Evolutionary conservation across 805 yeast species (phyloP).

Genomic region (Candida caryicola): DNA sequence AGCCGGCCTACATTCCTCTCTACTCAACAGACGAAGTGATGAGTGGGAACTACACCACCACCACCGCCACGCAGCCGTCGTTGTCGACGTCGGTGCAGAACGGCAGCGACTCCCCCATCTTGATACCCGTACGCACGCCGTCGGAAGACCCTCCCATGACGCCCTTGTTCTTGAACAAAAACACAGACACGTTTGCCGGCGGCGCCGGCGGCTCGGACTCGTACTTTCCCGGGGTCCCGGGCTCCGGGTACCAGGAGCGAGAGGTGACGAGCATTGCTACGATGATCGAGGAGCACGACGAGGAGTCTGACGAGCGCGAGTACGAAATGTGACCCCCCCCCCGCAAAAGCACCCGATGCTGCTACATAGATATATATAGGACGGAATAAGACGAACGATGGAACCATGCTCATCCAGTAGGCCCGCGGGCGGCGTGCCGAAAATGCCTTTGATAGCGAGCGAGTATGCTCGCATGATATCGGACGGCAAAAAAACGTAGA

Average conservation of each 20-base stretch:
- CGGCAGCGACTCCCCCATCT: constrained; percentile 22
- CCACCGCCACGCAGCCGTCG: background rate
- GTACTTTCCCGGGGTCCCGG: constrained; percentile 6
- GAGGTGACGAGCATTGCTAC: constrained; percentile 6
- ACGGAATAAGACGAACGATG: too few species aligned
- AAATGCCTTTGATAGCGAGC: too few species aligned
- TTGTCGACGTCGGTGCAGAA: constrained; percentile 1
- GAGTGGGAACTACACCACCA: constrained; percentile 9
- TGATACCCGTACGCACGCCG: constrained; percentile 43
- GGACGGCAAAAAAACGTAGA: too few species aligned
- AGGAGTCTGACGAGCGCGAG: constrained; percentile 3
- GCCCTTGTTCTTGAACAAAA: constrained; percentile 24
- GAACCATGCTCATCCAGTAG: too few species aligned
- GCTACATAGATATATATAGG: too few species aligned
- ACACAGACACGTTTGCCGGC: background rate
- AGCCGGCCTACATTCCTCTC: constrained; percentile 11
- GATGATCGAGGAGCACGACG: constrained; percentile 9
- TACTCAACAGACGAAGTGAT: background rate
- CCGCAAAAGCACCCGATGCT: too few species aligned
- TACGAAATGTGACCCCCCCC: constrained; percentile 1
- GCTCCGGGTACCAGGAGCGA: background rate
- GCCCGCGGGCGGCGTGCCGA: too few species aligned
- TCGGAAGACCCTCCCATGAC: constrained; percentile 44
- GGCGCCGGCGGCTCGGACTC: constrained; percentile 6
- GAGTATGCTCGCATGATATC: too few species aligned